Conservation (phyloP, 73 alveolate species). For the Tetrahymena malaccensis region DNA sequence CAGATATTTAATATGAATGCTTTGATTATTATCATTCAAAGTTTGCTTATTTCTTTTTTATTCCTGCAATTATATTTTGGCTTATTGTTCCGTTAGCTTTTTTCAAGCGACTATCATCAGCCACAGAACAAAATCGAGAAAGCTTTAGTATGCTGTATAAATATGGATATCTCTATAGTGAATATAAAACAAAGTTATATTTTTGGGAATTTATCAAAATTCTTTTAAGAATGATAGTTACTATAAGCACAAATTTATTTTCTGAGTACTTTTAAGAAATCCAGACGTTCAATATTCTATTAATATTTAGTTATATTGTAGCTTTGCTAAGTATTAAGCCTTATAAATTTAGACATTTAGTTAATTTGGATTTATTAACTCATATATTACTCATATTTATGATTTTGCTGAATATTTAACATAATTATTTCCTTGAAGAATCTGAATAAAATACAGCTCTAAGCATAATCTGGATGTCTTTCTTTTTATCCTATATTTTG, state of each 20-base stretch:
- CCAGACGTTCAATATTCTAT: not conserved
- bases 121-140: not conserved
- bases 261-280: not conserved
- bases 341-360: not conserved
- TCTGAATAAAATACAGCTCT: not conserved
- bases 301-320: not conserved
- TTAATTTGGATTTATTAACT: not conserved
- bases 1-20: not conserved
- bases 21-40: not conserved
- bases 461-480: not conserved
- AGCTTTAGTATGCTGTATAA: not conserved
- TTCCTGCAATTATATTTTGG: not conserved
- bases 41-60: not conserved
- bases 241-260: not conserved
- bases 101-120: not conserved
- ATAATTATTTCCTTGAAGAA: not conserved
- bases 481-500: not conserved
- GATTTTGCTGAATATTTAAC: not conserved
- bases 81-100: not conserved
- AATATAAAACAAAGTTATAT: not conserved
- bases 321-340: not conserved
- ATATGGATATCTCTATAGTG: not conserved
- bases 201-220: not conserved
- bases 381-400: not conserved
- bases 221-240: not conserved